phyloP scores from a whole-genome alignment of 1,139 yeast species.

The Yamadazyma spencermartinsiae region DNA sequence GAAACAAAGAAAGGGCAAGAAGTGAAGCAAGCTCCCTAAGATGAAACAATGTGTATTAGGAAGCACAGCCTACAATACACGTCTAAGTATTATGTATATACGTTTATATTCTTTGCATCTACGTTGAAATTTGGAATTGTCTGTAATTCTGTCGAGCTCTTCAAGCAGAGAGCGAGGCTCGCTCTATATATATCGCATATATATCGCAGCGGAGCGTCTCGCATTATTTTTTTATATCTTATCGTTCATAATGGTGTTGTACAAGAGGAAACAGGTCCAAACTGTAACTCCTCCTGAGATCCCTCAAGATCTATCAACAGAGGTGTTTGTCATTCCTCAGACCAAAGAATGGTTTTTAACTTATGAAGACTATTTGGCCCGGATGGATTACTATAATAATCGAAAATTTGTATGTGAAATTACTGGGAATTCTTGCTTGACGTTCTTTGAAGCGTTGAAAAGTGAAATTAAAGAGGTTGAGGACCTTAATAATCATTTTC shows the following conservation, averaged over 20 bases:
- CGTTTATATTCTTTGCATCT: no score
- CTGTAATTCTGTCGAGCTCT: no score
- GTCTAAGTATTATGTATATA: no score
- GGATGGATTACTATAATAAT: conserved; percentile 70
- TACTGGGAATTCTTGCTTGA: conserved; percentile 88
- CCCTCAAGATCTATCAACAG: conserved; percentile 52
- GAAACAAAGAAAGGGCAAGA: conserved; percentile 49
- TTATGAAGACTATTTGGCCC: conserved; percentile 71
- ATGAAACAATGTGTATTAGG: no score
- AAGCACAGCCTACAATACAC: no score
- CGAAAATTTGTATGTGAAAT: conserved; percentile 92
- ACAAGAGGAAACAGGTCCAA: conserved; percentile 68
- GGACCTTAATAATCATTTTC: conserved; percentile 79
- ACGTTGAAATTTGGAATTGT: no score
- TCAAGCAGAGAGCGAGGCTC: no score
- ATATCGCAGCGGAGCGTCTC: not conserved
- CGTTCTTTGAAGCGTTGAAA: conserved; percentile 84
- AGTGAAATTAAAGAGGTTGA: conserved; percentile 69
- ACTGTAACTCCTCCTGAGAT: conserved; percentile 55
- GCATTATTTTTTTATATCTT: conserved; percentile 2
- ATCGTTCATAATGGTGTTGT: conserved; percentile 52
- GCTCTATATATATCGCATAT: not conserved
- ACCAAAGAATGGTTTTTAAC: conserved; percentile 85
- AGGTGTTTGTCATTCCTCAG: conserved; percentile 76
- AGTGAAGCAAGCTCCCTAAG: no score